Conservation (phyloP, 2,329 filamentous ascomycete genomes). For the Aspergillus pseudoglaucus region DNA sequence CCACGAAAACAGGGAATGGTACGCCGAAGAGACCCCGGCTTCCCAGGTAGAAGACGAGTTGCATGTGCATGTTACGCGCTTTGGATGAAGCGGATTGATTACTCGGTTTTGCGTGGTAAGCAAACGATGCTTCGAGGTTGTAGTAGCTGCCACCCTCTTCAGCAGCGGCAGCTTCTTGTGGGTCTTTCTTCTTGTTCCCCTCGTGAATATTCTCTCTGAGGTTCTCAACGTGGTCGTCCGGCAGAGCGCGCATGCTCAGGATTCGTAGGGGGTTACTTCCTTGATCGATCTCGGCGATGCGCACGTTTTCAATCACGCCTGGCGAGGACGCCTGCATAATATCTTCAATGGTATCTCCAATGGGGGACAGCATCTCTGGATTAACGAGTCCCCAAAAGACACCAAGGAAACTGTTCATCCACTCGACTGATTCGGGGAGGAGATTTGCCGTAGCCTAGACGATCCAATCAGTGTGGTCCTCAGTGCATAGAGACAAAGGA, state of each 20-base stretch:
- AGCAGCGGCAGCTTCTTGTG: conserved; percentile 77
- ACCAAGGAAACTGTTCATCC: conserved; percentile 85
- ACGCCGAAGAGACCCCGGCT: conserved; percentile 84
- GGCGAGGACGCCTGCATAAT: conserved; percentile 96
- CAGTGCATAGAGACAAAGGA: neutral
- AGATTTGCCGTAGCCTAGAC: conserved; percentile 70
- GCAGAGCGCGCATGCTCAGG: conserved; percentile 76
- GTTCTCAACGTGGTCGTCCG: conserved; percentile 72
- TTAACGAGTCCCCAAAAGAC: conserved; percentile 89
- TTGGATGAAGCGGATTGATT: conserved; percentile 66
- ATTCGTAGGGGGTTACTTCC: conserved; percentile 86
- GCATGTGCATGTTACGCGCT: conserved; percentile 95
- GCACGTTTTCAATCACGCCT: conserved; percentile 84
- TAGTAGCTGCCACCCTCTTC: conserved; percentile 90
- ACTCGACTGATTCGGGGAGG: conserved; percentile 87
- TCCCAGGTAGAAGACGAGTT: conserved; percentile 88
- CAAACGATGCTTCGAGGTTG: conserved; percentile 83
- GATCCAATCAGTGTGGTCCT: neutral
- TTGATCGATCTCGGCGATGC: conserved; percentile 90
- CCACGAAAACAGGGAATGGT: conserved; percentile 79
- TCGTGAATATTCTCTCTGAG: conserved; percentile 75
- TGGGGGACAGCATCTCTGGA: conserved; percentile 85
- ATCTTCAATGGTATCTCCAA: conserved; percentile 91
- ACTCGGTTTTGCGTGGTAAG: conserved; percentile 79
- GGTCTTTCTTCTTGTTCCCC: conserved; percentile 74